A percentile compares a stretch with the other conserved stretches of the same genome.
Evolutionary conservation across 495 filamentous ascomycete genomes (phyloP).

Genomic region (Astrothelium subdiscretum): DNA sequence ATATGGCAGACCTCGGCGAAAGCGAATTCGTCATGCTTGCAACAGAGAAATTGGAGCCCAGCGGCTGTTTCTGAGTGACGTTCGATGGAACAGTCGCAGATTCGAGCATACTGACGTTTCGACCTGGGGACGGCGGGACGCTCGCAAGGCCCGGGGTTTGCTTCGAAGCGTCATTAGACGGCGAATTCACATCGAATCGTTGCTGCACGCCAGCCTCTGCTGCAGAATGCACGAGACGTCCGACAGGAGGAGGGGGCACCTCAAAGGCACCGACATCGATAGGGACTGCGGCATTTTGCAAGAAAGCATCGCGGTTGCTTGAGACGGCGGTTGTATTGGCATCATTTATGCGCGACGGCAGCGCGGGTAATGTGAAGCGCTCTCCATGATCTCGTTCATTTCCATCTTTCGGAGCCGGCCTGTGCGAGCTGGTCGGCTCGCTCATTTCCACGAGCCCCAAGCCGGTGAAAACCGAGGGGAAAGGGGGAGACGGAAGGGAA

Average conservation of each 20-base stretch:
- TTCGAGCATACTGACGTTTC: not conserved
- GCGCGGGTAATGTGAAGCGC: not conserved
- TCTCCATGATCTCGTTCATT: not conserved
- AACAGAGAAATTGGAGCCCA: conserved; percentile 16
- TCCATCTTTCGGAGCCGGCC: not conserved
- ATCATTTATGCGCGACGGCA: conserved; percentile 8
- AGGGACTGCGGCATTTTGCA: not conserved
- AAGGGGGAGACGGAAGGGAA: not conserved
- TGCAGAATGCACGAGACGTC: not conserved
- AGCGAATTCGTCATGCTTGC: conserved; percentile 35
- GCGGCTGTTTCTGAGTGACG: not conserved
- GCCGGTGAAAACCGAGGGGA: not conserved
- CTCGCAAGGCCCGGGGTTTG: conserved; percentile 14
- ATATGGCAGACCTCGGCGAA: conserved; percentile 48
- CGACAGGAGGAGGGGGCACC: not conserved
- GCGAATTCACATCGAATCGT: not conserved
- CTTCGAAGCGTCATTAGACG: not conserved
- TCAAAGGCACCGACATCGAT: not conserved
- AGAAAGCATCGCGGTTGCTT: not conserved
- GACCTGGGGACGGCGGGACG: conserved; percentile 16
- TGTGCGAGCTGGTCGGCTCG: not conserved
- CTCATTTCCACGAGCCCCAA: not conserved
- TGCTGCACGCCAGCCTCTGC: not conserved
- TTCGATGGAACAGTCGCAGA: conserved; percentile 8
- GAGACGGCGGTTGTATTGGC: conserved; percentile 5